A percentile compares a stretch with the other conserved stretches of the same genome.
phyloP scores from a whole-genome alignment of 2,329 filamentous ascomycete genomes.

The Pseudogymnoascus sp. region DNA sequence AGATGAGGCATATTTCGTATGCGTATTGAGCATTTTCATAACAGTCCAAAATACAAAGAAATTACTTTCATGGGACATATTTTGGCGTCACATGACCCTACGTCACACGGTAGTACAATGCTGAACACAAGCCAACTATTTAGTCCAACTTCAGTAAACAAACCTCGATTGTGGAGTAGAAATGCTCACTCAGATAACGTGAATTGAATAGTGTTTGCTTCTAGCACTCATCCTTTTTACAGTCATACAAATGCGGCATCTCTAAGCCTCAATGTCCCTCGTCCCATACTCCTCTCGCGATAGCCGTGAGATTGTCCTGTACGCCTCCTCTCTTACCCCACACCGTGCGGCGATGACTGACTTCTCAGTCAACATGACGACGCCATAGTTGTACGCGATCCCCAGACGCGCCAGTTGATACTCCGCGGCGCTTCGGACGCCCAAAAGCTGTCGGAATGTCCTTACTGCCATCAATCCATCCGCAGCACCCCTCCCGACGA shows the following conservation, averaged over 20 bases:
- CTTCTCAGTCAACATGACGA: slow-evolving; percentile 72
- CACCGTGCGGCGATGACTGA: not conserved
- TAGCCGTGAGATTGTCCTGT: slow-evolving; percentile 73
- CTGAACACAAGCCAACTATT: not conserved
- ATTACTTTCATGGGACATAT: not conserved
- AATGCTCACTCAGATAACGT: not conserved
- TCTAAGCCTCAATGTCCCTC: slow-evolving; percentile 47
- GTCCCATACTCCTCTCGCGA: slow-evolving; percentile 68
- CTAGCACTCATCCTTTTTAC: not conserved
- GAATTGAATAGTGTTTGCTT: slow-evolving; percentile 3
- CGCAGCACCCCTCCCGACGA: slow-evolving; percentile 41
- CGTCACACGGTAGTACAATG: not conserved
- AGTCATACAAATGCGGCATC: slow-evolving; percentile 2
- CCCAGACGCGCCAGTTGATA: slow-evolving; percentile 72
- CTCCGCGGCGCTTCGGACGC: slow-evolving; percentile 53
- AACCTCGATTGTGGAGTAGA: not conserved
- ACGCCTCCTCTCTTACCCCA: slow-evolving; percentile 33
- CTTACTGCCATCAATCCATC: slow-evolving; percentile 35
- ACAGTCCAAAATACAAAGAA: not conserved
- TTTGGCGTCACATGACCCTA: not conserved
- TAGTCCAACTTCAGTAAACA: not conserved
- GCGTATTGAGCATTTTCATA: not conserved
- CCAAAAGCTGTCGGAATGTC: slow-evolving; percentile 60
- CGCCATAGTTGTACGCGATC: slow-evolving; percentile 85
- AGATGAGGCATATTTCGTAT: not conserved